A percentile compares a stretch with the other conserved stretches of the same genome.
phyloP scores from a whole-genome alignment of 257 asterid genomes.

The Hygrophila difformis region DNA sequence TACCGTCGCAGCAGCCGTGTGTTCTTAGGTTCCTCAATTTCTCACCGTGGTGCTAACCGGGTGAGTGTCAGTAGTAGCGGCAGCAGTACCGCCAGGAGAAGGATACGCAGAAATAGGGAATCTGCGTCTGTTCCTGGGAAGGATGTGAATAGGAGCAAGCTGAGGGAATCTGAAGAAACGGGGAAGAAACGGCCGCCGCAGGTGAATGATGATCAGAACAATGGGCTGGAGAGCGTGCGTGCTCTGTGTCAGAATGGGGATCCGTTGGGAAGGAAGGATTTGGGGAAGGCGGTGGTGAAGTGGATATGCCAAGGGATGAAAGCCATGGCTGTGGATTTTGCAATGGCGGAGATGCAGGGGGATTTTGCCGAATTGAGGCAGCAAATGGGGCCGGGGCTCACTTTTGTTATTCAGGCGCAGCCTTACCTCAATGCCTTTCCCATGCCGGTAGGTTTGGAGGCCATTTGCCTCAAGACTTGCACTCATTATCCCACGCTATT shows the following conservation, averaged over 20 bases:
- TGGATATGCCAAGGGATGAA: slow-evolving; percentile 89
- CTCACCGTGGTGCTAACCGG: slow-evolving; percentile 18
- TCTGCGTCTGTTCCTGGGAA: no score
- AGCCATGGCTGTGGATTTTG: slow-evolving; percentile 78
- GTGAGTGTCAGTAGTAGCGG: slow-evolving; percentile 17
- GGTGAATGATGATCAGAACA: neutral
- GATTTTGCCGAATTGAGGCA: slow-evolving; percentile 57
- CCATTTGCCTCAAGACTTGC: slow-evolving; percentile 75
- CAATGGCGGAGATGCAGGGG: slow-evolving; percentile 58
- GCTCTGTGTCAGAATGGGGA: slow-evolving; percentile 59
- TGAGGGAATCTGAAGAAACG: slow-evolving; percentile 2
- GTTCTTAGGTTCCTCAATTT: slow-evolving; percentile 15
- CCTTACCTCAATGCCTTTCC: slow-evolving; percentile 83
- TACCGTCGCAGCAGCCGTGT: slow-evolving; percentile 8
- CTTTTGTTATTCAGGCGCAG: slow-evolving; percentile 87
- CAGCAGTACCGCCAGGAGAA: slow-evolving; percentile 23
- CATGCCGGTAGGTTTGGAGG: slow-evolving; percentile 85
- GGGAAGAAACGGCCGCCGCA: neutral
- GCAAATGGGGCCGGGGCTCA: slow-evolving; percentile 75
- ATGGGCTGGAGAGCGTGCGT: slow-evolving; percentile 21
- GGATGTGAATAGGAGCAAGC: neutral
- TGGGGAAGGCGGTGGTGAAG: slow-evolving; percentile 72
- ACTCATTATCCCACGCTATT: slow-evolving; percentile 94
- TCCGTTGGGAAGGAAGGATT: slow-evolving; percentile 70
- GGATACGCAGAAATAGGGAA: slow-evolving; percentile 22